Percentiles rank a stretch among this genome's conserved stretches.
These are phyloP conservation scores for Sugiyamaella floridensis DNA, from an alignment of 805 yeast species.

Conservation along the genomic window DNA sequence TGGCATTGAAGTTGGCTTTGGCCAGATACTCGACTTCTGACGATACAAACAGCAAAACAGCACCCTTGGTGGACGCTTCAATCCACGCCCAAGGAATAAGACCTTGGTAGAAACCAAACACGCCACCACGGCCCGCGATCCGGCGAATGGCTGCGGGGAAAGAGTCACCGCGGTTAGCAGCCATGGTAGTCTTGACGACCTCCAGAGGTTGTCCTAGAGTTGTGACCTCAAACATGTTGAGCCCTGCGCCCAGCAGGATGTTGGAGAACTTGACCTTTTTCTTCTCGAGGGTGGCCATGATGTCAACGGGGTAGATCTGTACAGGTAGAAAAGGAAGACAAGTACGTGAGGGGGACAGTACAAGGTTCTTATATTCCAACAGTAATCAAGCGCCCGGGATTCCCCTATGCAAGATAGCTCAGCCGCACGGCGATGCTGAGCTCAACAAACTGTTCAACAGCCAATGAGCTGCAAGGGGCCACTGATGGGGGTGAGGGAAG, in stretches of 20 bases:
- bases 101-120: slow-evolving; percentile 91
- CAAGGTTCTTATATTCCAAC: too few species aligned
- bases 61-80: slow-evolving; percentile 98
- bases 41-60: slow-evolving; percentile 85
- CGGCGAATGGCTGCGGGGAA: slow-evolving; percentile 60
- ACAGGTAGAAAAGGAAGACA: too few species aligned
- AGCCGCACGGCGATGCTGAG: background rate
- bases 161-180: slow-evolving; percentile 78
- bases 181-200: slow-evolving; percentile 96
- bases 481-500: too few species aligned
- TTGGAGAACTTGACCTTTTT: slow-evolving; percentile 85
- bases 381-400: background rate
- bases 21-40: slow-evolving; percentile 84
- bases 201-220: slow-evolving; percentile 96
- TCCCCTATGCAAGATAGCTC: background rate
- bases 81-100: slow-evolving; percentile 99
- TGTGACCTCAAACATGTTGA: slow-evolving; percentile 87
- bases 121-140: slow-evolving; percentile 92
- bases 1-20: slow-evolving; percentile 47
- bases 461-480: background rate
- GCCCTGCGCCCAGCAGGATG: slow-evolving; percentile 86
- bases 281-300: slow-evolving; percentile 46
- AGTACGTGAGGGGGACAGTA: too few species aligned
- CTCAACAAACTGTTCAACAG: background rate
- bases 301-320: background rate